Conservation (phyloP, 768 basidiomycete species). For the Boletus rufocinnamomeus region DNA sequence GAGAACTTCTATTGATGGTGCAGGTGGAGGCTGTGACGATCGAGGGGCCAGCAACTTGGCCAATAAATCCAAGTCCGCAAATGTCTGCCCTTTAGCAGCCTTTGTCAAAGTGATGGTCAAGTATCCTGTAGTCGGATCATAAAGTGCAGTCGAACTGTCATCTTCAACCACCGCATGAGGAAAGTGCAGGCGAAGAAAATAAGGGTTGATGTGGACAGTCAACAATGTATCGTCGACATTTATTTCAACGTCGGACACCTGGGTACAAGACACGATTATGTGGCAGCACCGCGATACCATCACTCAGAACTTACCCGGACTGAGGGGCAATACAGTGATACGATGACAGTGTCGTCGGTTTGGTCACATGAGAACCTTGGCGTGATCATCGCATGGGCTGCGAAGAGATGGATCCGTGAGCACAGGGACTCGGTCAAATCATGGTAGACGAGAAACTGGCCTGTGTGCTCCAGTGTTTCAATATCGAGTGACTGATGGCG, state of each 20-base stretch:
- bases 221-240: conserved; percentile 70
- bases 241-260: conserved; percentile 84
- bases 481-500: background rate
- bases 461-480: background rate
- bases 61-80: conserved; percentile 77
- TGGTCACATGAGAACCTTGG: conserved; percentile 74
- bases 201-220: conserved; percentile 79
- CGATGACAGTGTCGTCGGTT: conserved; percentile 51
- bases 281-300: conserved; percentile 2
- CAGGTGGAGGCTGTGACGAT: conserved; percentile 36
- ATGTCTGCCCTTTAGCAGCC: conserved; percentile 61
- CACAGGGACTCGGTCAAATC: background rate
- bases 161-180: conserved; percentile 66
- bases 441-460: background rate
- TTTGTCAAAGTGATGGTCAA: conserved; percentile 76
- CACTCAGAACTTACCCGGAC: conserved; percentile 53
- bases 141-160: conserved; percentile 63
- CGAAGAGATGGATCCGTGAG: background rate
- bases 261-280: conserved; percentile 24
- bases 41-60: conserved; percentile 76
- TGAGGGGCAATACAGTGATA: conserved; percentile 70
- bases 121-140: conserved; percentile 78
- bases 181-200: conserved; percentile 81
- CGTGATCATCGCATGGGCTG: conserved; percentile 62
- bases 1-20: conserved; percentile 62